Base-by-base conservation (phyloP, 2,329 filamentous ascomycete species). In the Ophiostoma novo-ulmi region DNA sequence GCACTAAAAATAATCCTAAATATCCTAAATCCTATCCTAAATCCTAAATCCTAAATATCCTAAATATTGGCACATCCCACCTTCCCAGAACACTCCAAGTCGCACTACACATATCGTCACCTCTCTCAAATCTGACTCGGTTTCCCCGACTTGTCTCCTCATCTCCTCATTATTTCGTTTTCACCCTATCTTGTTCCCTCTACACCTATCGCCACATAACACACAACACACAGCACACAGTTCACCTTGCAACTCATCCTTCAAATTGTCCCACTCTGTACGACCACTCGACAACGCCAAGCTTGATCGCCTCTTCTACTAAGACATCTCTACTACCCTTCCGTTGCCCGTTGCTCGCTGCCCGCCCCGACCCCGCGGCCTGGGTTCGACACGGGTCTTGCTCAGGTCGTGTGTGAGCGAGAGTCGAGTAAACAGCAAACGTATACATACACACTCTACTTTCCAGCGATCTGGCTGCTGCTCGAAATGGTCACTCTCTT, bases 401-500 rank as follows among this genome's bases (percentile, higher is more conserved):
- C 52, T 26, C 52, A 26, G 52, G 17, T 48, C 22, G 52, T 58
- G 52, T 58, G 52, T 5, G 44, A 48, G 14, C 17, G 44, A 48
- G 44, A 48, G 17, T n/a, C 17, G 44, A 48, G 44, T n/a, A n/a
- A n/a, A n/a, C 5, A 48, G 8, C 5, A 48, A 5, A 58, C 52
- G 44, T 10, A 58, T 4, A 31, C n/a, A 58, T 14, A 17, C 17
- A 14, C 14, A 48, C 44, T 44, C 39, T 44, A 44, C 39, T 44
- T 11, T 11, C 39, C 39, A 3, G 3, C 31, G 2, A 7, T 44
- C 39, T 20, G 44, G 17, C 5, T 20, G 20, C n/a, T 10, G 7
- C 20, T 63, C 52, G 77, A 70, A 58, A 80, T 79, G 78, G 71
- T 73, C 11, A 71, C 75, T 70, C 69, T 83, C n/a, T 79, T 77